phyloP scores from a whole-genome alignment of 2,329 filamentous ascomycete genomes.

The Fusarium sp. region DNA sequence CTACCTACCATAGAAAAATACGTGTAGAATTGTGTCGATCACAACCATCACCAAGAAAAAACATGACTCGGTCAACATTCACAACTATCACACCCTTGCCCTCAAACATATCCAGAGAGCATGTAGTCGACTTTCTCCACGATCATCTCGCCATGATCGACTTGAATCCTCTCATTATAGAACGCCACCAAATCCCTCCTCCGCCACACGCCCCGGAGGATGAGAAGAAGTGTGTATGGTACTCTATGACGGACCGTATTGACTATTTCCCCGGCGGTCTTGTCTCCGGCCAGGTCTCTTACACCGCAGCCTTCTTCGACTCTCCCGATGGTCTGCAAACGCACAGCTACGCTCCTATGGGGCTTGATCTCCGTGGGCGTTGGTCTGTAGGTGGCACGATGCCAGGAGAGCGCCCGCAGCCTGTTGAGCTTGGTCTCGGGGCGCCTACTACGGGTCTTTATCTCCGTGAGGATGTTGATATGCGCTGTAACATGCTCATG shows the following conservation, averaged over 20 bases:
- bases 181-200: slow-evolving; percentile 73
- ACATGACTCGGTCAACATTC: slow-evolving; percentile 65
- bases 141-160: slow-evolving; percentile 86
- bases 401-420: slow-evolving; percentile 73
- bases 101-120: slow-evolving; percentile 69
- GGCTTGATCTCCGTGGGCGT: slow-evolving; percentile 79
- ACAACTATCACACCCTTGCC: slow-evolving; percentile 84
- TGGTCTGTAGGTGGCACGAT: slow-evolving; percentile 80
- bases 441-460: slow-evolving; percentile 77
- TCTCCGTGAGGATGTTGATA: slow-evolving; percentile 83
- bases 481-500: slow-evolving; percentile 82
- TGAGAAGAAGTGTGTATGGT: slow-evolving; percentile 80
- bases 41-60: slow-evolving; percentile 10
- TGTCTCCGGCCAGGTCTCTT: slow-evolving; percentile 73
- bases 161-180: slow-evolving; percentile 83
- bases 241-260: slow-evolving; percentile 80
- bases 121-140: slow-evolving; percentile 80
- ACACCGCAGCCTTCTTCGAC: slow-evolving; percentile 84
- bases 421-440: slow-evolving; percentile 72
- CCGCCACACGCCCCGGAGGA: slow-evolving; percentile 74
- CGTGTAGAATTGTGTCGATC: slow-evolving; percentile 10
- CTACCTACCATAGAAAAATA: background rate
- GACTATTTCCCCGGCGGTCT: slow-evolving; percentile 75
- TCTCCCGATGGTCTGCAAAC: slow-evolving; percentile 78
- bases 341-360: slow-evolving; percentile 84